These are phyloP conservation scores for Fusarium paranaense DNA, from an alignment of 2,329 filamentous ascomycete genomes.

Conservation along the genomic window DNA sequence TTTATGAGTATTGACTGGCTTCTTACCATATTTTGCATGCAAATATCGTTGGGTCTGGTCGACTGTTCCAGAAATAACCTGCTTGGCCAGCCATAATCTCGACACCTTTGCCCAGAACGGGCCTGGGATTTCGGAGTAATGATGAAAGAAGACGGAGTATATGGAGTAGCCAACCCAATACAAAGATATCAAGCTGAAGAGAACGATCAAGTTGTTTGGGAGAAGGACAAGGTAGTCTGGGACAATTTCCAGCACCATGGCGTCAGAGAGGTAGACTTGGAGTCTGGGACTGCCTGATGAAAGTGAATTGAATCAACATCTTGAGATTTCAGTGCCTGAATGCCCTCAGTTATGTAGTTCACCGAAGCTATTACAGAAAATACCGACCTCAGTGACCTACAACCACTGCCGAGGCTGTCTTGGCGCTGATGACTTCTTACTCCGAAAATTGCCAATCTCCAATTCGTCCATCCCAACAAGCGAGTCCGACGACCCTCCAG, in stretches of 20 bases:
- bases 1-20: fast-evolving
- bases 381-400: not conserved
- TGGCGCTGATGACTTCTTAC: not conserved
- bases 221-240: not conserved
- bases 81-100: not conserved
- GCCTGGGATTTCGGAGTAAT: not conserved
- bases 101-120: not conserved
- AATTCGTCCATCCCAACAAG: not conserved
- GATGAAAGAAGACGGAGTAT: not conserved
- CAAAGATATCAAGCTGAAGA: not conserved
- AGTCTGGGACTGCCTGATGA: not conserved
- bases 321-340: not conserved
- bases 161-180: not conserved
- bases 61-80: not conserved
- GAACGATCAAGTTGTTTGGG: not conserved
- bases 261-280: not conserved
- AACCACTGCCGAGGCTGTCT: not conserved
- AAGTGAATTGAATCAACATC: not conserved
- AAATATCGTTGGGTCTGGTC: not conserved
- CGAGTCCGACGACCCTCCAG: not conserved
- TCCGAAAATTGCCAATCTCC: not conserved
- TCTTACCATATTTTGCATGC: not conserved
- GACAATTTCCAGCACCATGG: not conserved
- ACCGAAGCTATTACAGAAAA: not conserved
- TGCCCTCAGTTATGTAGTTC: not conserved